Conservation (phyloP, 179 eudicot species). For the Beta macrorhiza region DNA sequence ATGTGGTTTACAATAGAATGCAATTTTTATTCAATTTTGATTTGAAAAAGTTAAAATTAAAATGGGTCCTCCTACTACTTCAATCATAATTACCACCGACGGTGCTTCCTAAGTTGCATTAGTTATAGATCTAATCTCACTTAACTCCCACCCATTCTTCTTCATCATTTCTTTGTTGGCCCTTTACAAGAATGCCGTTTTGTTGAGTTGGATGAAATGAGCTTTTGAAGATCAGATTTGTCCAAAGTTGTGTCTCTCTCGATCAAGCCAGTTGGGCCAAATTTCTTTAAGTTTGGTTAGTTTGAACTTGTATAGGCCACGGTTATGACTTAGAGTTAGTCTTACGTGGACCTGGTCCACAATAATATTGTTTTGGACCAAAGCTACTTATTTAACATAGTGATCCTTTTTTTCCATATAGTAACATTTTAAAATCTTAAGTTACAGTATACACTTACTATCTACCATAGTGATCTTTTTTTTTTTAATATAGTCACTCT, state of each 20-base stretch:
- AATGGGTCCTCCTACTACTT: conserved; percentile 7
- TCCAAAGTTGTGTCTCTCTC: not conserved
- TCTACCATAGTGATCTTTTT: too few relatives aligned
- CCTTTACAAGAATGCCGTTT: not conserved
- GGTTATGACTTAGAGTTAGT: too few relatives aligned
- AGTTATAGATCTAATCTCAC: not conserved
- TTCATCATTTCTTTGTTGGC: not conserved
- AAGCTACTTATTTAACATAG: too few relatives aligned
- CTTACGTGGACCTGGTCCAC: too few relatives aligned
- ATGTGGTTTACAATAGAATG: not conserved
- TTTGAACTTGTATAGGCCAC: not conserved
- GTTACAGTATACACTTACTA: too few relatives aligned
- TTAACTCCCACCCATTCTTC: not conserved
- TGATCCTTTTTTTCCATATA: too few relatives aligned
- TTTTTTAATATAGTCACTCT: too few relatives aligned
- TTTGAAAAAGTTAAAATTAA: not conserved
- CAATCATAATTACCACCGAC: conserved; percentile 26
- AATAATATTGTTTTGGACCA: too few relatives aligned
- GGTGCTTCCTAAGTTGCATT: not conserved
- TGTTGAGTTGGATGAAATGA: not conserved
- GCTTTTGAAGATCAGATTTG: not conserved
- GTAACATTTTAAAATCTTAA: too few relatives aligned
- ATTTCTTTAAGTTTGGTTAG: not conserved
- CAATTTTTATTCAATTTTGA: not conserved
- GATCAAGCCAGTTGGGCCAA: not conserved